Conservation (phyloP, 352 stramenopile genomes). For the Globisporangium cylindrosporum region DNA sequence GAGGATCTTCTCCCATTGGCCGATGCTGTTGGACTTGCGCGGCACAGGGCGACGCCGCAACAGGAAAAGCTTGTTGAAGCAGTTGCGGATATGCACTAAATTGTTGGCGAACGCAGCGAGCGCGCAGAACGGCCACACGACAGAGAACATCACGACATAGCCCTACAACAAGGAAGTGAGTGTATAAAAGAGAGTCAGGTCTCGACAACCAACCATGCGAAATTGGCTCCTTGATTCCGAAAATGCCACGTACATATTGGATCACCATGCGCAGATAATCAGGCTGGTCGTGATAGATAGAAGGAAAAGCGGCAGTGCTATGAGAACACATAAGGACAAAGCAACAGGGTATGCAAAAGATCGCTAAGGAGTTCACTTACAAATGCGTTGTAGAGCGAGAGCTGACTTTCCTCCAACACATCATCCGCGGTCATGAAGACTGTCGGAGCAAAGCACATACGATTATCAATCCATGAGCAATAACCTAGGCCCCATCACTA, state of each 20-base stretch:
- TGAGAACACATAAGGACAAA: not conserved
- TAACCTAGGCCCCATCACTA: not conserved
- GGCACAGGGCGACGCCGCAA: conserved; percentile 67
- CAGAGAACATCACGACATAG: conserved; percentile 88
- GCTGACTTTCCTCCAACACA: conserved; percentile 78
- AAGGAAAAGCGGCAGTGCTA: not conserved
- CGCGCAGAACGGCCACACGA: conserved; percentile 84
- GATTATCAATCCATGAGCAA: not conserved
- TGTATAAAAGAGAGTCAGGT: not conserved
- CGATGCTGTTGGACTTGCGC: conserved; percentile 81
- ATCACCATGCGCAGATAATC: conserved; percentile 87
- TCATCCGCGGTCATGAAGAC: conserved; percentile 85
- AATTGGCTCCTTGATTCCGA: not conserved
- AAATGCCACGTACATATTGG: conserved; percentile 67
- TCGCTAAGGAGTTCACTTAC: conserved; percentile 28
- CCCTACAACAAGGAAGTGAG: conserved; percentile 37
- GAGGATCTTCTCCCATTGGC: conserved; percentile 86
- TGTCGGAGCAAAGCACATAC: conserved; percentile 13
- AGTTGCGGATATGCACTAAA: conserved; percentile 79
- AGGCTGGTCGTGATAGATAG: conserved; percentile 27
- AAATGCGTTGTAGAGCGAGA: conserved; percentile 80
- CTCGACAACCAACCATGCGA: too few relatives aligned
- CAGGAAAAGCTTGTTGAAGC: conserved; percentile 80
- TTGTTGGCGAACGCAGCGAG: conserved; percentile 80
- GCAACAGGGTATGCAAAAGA: not conserved